Evolutionary conservation across 768 basidiomycete genomes (phyloP).

Genomic region (Suillus ampliporus): DNA sequence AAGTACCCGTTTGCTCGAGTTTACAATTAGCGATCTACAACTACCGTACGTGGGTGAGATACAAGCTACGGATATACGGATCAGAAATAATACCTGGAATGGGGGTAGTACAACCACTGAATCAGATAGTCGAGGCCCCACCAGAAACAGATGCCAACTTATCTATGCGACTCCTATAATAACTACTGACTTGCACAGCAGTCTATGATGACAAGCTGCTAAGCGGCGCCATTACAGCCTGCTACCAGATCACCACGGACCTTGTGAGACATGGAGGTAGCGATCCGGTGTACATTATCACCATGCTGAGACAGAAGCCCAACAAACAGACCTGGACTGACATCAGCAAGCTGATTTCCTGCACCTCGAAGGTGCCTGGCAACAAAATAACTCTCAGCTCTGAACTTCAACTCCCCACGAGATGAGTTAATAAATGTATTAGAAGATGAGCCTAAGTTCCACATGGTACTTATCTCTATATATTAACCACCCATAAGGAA

Average conservation of each 20-base stretch:
- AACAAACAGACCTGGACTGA: constrained; percentile 57
- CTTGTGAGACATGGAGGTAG: constrained; percentile 69
- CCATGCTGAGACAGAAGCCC: constrained; percentile 65
- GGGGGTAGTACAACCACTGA: background rate
- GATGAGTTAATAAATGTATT: background rate
- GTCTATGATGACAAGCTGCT: constrained; percentile 47
- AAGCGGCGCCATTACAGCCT: constrained; percentile 12
- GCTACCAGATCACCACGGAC: constrained; percentile 34
- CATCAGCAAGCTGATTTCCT: too few species aligned
- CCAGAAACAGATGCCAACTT: constrained; percentile 3
- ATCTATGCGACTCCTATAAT: constrained; percentile 43
- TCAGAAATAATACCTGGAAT: constrained; percentile 6
- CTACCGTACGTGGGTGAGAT: constrained; percentile 9
- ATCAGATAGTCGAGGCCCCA: background rate
- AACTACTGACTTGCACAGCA: constrained; percentile 58
- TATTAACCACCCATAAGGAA: background rate
- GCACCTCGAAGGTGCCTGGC: too few species aligned
- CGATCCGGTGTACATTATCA: constrained; percentile 71
- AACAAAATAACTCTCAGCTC: too few species aligned
- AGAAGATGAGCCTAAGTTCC: background rate
- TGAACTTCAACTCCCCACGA: background rate
- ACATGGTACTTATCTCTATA: background rate
- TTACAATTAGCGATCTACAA: constrained; percentile 5
- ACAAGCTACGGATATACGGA: constrained; percentile 9
- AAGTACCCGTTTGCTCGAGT: constrained; percentile 1